Evolutionary conservation across 345 rosid species (phyloP).

Genomic region (Iberis pinnata): DNA sequence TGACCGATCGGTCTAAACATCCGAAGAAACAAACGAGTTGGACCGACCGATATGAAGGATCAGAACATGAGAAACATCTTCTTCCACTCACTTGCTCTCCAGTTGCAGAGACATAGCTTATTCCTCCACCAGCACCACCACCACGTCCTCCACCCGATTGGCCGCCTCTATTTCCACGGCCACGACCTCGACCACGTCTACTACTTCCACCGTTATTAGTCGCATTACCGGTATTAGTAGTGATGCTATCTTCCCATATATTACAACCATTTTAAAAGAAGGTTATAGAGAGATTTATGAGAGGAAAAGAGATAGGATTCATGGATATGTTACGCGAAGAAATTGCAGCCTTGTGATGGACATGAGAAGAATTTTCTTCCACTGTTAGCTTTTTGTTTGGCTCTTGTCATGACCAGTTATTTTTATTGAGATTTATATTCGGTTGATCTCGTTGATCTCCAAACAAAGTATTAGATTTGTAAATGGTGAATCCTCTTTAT

Average conservation of each 20-base stretch:
- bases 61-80: conserved; percentile 82
- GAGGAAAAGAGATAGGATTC: too few species aligned
- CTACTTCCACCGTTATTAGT: conserved; percentile 35
- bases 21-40: too few species aligned
- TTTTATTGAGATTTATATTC: too few species aligned
- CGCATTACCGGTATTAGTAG: conserved; percentile 32
- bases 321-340: conserved; percentile 82
- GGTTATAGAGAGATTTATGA: too few species aligned
- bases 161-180: conserved; percentile 35
- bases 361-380: conserved; percentile 93
- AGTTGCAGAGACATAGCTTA: conserved; percentile 70
- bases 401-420: too few species aligned
- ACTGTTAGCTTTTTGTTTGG: conserved; percentile 78
- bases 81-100: conserved; percentile 73
- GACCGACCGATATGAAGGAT: conserved; percentile 94
- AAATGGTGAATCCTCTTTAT: too few species aligned
- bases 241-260: conserved; percentile 86
- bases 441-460: too few species aligned
- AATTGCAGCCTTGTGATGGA: conserved; percentile 70
- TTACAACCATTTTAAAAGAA: too few species aligned
- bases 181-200: conserved; percentile 45
- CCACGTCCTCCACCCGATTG: conserved; percentile 37
- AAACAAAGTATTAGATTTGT: too few species aligned
- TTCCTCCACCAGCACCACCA: conserved; percentile 28
- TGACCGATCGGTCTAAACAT: too few species aligned